A percentile compares a stretch with the other conserved stretches of the same genome.
phyloP scores from a whole-genome alignment of 2,329 filamentous ascomycete species.

The Aspergillus fumigatiaffinis region DNA sequence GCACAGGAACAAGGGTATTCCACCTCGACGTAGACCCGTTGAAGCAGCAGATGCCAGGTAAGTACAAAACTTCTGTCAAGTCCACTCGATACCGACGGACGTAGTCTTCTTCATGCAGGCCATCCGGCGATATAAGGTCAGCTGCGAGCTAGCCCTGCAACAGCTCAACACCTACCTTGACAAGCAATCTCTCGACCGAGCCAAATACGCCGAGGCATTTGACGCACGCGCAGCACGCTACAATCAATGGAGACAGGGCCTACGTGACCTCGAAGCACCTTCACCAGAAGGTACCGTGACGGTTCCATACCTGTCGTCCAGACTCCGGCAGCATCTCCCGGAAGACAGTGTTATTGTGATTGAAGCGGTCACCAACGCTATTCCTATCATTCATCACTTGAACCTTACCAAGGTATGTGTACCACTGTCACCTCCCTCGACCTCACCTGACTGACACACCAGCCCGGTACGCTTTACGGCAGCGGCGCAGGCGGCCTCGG shows the following conservation, averaged over 20 bases:
- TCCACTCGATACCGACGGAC: neutral
- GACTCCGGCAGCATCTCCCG: slow-evolving; percentile 54
- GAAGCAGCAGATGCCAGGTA: slow-evolving; percentile 41
- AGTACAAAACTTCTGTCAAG: accelerated
- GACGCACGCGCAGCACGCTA: neutral
- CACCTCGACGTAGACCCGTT: slow-evolving; percentile 63
- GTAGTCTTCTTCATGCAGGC: slow-evolving; percentile 45
- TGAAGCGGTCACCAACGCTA: slow-evolving; percentile 58
- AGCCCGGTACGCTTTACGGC: slow-evolving; percentile 51
- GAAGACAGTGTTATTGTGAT: slow-evolving; percentile 66
- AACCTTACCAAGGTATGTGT: slow-evolving; percentile 42
- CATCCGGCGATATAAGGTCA: slow-evolving; percentile 38
- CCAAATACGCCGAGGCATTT: neutral
- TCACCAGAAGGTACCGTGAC: slow-evolving; percentile 27
- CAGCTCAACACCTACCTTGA: slow-evolving; percentile 40
- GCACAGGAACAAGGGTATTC: slow-evolving; percentile 49
- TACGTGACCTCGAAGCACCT: neutral
- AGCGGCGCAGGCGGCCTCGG: slow-evolving; percentile 69
- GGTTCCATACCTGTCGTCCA: slow-evolving; percentile 52
- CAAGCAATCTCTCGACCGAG: neutral
- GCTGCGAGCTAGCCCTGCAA: slow-evolving; percentile 45
- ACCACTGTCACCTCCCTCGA: neutral
- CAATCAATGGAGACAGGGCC: neutral
- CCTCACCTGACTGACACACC: neutral
- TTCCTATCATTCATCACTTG: slow-evolving; percentile 60